phyloP scores from a whole-genome alignment of 1,284 basidiomycete genomes.

The Sanghuangporus sanghuang region DNA sequence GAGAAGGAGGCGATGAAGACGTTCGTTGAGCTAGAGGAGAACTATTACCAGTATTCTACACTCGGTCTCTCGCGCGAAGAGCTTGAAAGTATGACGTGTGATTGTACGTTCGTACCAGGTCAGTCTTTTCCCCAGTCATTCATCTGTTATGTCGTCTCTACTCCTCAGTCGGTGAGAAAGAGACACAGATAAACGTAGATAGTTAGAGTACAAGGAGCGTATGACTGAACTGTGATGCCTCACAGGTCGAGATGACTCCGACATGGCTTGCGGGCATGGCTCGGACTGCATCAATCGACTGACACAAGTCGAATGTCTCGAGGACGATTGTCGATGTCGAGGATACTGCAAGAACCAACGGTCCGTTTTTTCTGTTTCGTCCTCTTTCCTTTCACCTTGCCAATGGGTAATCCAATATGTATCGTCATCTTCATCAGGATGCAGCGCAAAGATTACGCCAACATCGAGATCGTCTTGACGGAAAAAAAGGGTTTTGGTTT shows the following conservation, averaged over 20 bases:
- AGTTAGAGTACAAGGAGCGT: slow-evolving; percentile 1
- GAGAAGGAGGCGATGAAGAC: slow-evolving; percentile 68
- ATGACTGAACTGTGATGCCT: slow-evolving; percentile 19
- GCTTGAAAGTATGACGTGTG: slow-evolving; percentile 90
- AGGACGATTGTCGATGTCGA: slow-evolving; percentile 83
- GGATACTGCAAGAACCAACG: slow-evolving; percentile 88
- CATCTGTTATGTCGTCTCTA: slow-evolving; percentile 22
- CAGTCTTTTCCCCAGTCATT: slow-evolving; percentile 33
- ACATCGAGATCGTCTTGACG: slow-evolving; percentile 88
- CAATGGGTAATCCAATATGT: neutral
- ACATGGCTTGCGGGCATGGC: slow-evolving; percentile 78
- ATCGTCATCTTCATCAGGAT: slow-evolving; percentile 51
- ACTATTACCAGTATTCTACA: slow-evolving; percentile 85
- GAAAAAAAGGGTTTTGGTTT: slow-evolving; percentile 96
- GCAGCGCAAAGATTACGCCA: slow-evolving; percentile 79
- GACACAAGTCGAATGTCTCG: slow-evolving; percentile 93
- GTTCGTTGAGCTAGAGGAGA: slow-evolving; percentile 72
- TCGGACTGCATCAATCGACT: slow-evolving; percentile 97
- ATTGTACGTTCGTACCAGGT: slow-evolving; percentile 83
- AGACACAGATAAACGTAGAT: slow-evolving; percentile 10
- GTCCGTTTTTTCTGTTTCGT: slow-evolving; percentile 40
- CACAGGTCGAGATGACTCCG: slow-evolving; percentile 51
- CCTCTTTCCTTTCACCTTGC: neutral
- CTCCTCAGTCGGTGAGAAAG: neutral
- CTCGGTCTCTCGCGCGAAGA: slow-evolving; percentile 85